Percentiles rank a stretch among this genome's conserved stretches.
Conservation (phyloP, 768 basidiomycete genomes). For the Gyrodon lividus region DNA sequence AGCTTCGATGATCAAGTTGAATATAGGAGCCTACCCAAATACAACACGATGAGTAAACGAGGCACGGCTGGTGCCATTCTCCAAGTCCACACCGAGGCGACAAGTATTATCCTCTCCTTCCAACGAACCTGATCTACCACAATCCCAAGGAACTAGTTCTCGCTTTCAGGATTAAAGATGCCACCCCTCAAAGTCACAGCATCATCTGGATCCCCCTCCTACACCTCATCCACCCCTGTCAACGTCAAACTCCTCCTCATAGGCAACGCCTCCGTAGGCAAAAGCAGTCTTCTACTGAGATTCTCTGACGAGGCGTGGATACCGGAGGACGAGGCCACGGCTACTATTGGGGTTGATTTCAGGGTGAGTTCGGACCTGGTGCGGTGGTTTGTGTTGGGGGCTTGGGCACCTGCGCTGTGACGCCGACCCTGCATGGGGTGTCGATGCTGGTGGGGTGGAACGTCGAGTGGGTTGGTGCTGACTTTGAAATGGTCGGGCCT, state of each 20-base stretch:
- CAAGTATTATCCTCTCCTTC: neutral
- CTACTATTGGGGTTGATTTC: slow-evolving; percentile 85
- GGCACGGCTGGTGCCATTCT: slow-evolving; percentile 14
- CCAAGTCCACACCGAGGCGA: neutral
- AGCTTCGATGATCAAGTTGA: too few relatives aligned
- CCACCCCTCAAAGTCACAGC: slow-evolving; percentile 22
- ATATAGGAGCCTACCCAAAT: too few relatives aligned
- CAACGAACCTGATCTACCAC: neutral
- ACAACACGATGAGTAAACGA: slow-evolving; percentile 17
- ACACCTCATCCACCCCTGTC: slow-evolving; percentile 35
- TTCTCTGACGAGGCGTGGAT: slow-evolving; percentile 98
- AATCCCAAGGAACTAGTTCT: neutral
- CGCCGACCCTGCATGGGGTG: neutral
- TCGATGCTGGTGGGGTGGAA: neutral
- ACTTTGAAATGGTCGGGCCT: too few relatives aligned
- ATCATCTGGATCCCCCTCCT: slow-evolving; percentile 20
- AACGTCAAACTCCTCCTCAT: slow-evolving; percentile 85
- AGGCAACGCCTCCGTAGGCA: slow-evolving; percentile 89
- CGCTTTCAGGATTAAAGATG: slow-evolving; percentile 9
- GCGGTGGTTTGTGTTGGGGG: neutral
- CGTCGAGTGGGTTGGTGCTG: too few relatives aligned
- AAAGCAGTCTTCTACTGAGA: slow-evolving; percentile 86
- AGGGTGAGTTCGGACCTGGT: slow-evolving; percentile 50
- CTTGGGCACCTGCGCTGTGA: neutral
- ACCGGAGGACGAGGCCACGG: slow-evolving; percentile 84